Evolutionary conservation across 2,329 filamentous ascomycete genomes (phyloP).

Genomic region (Hymenoscyphus infarciens): DNA sequence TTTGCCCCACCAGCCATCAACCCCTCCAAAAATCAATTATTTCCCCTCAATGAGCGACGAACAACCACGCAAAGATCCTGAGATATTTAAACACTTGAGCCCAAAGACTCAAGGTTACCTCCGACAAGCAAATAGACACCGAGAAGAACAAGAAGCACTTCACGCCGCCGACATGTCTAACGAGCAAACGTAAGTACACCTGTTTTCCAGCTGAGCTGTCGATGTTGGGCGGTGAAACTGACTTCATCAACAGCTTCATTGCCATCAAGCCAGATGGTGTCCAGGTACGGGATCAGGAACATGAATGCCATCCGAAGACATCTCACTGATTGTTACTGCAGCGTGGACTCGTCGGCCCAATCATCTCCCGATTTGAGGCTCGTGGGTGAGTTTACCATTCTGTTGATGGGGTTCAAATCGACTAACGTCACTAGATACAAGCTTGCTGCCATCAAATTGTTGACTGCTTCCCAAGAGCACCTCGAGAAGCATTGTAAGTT

Average conservation of each 20-base stretch:
- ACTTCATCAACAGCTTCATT: conserved; percentile 74
- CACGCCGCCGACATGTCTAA: conserved; percentile 60
- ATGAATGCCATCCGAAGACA: background rate
- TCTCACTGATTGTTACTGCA: conserved; percentile 40
- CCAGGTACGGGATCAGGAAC: conserved; percentile 64
- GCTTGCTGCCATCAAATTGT: conserved; percentile 96
- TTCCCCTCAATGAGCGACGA: conserved; percentile 22
- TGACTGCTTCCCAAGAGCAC: conserved; percentile 84
- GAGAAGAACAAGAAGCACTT: conserved; percentile 33
- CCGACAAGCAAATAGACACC: conserved; percentile 35
- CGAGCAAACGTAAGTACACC: conserved; percentile 72
- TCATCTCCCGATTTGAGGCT: conserved; percentile 97
- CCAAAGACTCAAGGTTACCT: conserved; percentile 45
- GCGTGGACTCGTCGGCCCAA: conserved; percentile 96
- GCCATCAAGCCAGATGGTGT: conserved; percentile 99
- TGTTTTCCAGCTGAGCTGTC: background rate
- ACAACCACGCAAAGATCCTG: conserved; percentile 36
- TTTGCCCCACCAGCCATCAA: conserved; percentile 20
- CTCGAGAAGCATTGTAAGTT: conserved; percentile 91
- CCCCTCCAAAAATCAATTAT: conserved; percentile 22
- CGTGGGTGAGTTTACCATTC: conserved; percentile 62
- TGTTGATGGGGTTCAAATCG: background rate
- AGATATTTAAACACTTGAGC: conserved; percentile 44
- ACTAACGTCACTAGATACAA: conserved; percentile 67
- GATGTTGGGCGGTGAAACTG: conserved; percentile 30